Conservation (phyloP, 225 moss, liverwort and hornwort species). For the Pseudoscleropodium purum region DNA sequence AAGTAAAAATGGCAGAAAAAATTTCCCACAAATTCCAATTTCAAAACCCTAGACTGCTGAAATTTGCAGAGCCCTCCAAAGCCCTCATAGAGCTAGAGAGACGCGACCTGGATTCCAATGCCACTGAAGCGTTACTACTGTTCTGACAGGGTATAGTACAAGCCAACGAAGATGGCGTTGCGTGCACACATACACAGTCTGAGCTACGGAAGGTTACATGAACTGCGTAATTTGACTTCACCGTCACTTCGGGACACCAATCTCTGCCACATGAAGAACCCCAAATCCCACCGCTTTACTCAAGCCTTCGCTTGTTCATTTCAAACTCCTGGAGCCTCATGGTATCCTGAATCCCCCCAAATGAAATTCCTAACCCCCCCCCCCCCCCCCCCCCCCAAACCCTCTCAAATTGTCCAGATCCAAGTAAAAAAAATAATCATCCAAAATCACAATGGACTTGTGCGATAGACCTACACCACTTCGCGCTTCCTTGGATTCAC, state of each 20-base stretch:
- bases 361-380: not conserved
- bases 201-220: slow-evolving; percentile 1
- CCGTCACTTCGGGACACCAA: not conserved
- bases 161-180: not conserved
- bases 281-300: not conserved
- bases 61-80: not conserved
- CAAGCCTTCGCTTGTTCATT: not conserved
- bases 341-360: not conserved
- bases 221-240: not conserved
- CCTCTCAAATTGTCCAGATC: not conserved
- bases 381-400: no score
- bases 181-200: not conserved
- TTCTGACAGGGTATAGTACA: slow-evolving; percentile 7
- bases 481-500: not conserved
- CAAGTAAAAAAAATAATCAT: not conserved
- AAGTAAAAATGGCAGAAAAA: not conserved
- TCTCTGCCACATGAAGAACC: not conserved
- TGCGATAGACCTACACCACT: not conserved
- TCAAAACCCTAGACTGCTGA: not conserved
- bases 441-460: not conserved
- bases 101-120: slow-evolving; percentile 9
- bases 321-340: not conserved
- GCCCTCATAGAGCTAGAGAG: slow-evolving; percentile 2
- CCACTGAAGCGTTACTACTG: slow-evolving; percentile 25
- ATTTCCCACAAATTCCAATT: not conserved